A percentile compares a stretch with the other conserved stretches of the same genome.
Conservation (phyloP, 2,329 filamentous ascomycete species). For the Xylariaceae sp. region DNA sequence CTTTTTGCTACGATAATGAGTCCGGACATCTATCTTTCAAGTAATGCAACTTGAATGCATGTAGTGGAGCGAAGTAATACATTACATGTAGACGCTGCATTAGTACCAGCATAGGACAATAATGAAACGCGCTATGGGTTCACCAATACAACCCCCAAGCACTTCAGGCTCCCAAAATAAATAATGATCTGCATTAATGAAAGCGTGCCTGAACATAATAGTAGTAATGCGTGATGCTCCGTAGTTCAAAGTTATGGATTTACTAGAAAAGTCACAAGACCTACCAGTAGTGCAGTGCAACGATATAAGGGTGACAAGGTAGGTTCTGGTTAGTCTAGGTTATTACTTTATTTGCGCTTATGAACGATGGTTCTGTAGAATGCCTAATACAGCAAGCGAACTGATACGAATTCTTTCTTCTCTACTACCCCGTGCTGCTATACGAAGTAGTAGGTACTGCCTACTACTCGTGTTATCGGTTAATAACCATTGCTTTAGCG, state of each 20-base stretch:
- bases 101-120: constrained; percentile 35
- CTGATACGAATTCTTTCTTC: too few species aligned
- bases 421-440: too few species aligned
- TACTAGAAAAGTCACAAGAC: too few species aligned
- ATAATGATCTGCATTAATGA: neutral
- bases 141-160: constrained; percentile 17
- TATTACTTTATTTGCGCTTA: too few species aligned
- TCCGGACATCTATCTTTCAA: constrained; percentile 20
- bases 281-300: too few species aligned
- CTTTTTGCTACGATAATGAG: neutral
- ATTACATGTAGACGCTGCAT: constrained; percentile 24
- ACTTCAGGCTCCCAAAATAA: constrained; percentile 23
- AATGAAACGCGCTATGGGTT: constrained; percentile 37
- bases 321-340: constrained; percentile 1
- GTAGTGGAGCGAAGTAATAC: constrained; percentile 17
- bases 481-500: neutral
- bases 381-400: too few species aligned
- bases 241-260: neutral
- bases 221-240: too few species aligned
- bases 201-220: neutral
- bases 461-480: too few species aligned
- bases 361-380: too few species aligned
- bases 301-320: too few species aligned
- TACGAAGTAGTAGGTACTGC: too few species aligned
- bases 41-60: constrained; percentile 16